Conservation (phyloP, 768 basidiomycete genomes). For the Symmetrospora coprosmae region DNA sequence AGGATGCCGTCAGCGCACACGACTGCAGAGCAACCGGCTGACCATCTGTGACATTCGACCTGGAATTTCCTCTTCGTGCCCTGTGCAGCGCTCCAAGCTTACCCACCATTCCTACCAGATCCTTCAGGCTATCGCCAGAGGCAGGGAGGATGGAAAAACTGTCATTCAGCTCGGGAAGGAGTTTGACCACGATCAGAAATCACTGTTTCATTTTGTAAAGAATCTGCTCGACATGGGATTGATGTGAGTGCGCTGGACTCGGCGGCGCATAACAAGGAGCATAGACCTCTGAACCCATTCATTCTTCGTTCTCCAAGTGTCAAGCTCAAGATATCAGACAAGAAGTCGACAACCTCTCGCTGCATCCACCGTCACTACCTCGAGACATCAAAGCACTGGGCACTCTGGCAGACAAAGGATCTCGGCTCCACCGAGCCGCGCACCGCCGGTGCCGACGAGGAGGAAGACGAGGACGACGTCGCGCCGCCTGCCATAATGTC, state of each 20-base stretch:
- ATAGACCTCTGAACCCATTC: background rate
- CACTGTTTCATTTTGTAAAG: slow-evolving; percentile 70
- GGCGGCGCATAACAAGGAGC: no score
- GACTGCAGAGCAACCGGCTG: background rate
- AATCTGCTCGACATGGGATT: slow-evolving; percentile 54
- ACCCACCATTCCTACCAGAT: slow-evolving; percentile 73
- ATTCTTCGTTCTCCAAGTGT: slow-evolving; percentile 15
- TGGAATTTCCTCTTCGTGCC: background rate
- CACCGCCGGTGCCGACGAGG: slow-evolving; percentile 23
- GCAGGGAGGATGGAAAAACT: slow-evolving; percentile 60
- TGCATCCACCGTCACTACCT: slow-evolving; percentile 74
- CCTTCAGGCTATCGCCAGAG: slow-evolving; percentile 69
- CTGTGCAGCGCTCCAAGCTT: slow-evolving; percentile 54
- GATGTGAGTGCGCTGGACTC: slow-evolving; percentile 25
- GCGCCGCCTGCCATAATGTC: slow-evolving; percentile 27
- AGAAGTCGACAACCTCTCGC: slow-evolving; percentile 45
- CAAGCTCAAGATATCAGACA: slow-evolving; percentile 29
- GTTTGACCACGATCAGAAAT: slow-evolving; percentile 75
- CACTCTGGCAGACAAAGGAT: slow-evolving; percentile 18
- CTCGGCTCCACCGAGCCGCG: no score
- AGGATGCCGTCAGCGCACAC: slow-evolving; percentile 31
- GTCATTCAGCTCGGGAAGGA: slow-evolving; percentile 61
- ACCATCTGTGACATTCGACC: slow-evolving; percentile 2
- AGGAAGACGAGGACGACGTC: slow-evolving; percentile 30
- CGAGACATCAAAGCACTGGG: slow-evolving; percentile 48